Evolutionary conservation across 2,329 filamentous ascomycete species (phyloP).

Genomic region (Xylariaceae sp.): DNA sequence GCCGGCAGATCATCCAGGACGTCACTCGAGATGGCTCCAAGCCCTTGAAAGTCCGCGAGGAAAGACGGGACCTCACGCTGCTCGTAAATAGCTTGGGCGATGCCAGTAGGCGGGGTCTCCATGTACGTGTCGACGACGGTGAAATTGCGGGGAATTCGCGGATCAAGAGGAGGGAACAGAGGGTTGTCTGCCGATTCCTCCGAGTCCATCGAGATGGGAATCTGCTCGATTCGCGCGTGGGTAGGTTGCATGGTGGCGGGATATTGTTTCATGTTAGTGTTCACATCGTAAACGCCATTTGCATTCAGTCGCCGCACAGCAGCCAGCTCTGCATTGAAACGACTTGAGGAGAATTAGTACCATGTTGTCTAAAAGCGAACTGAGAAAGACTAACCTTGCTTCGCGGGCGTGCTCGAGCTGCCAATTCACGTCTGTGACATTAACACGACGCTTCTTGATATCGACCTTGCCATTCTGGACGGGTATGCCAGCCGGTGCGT

Average conservation of each 20-base stretch:
- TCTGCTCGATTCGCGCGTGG: constrained; percentile 74
- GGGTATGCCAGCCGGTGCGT: constrained; percentile 64
- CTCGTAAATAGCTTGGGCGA: constrained; percentile 43
- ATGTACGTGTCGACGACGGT: constrained; percentile 52
- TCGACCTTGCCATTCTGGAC: constrained; percentile 72
- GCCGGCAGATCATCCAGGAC: constrained; percentile 62
- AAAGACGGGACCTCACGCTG: constrained; percentile 43
- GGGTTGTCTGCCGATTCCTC: constrained; percentile 26
- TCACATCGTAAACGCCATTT: constrained; percentile 82
- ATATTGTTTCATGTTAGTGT: constrained; percentile 89
- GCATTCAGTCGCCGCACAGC: constrained; percentile 65
- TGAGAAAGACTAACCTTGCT: constrained; percentile 62
- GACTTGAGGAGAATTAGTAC: constrained; percentile 46
- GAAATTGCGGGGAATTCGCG: constrained; percentile 52
- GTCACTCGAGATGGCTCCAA: constrained; percentile 62
- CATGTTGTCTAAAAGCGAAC: not conserved
- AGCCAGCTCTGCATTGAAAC: constrained; percentile 75
- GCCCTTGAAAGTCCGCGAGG: constrained; percentile 53
- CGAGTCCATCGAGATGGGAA: constrained; percentile 36
- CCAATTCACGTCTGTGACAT: constrained; percentile 93
- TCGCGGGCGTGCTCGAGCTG: constrained; percentile 91
- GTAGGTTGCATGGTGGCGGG: constrained; percentile 87
- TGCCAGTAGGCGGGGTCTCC: constrained; percentile 47
- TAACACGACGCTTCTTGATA: constrained; percentile 77
- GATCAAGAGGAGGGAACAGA: constrained; percentile 45